A percentile compares a stretch with the other conserved stretches of the same genome.
Conservation (phyloP, 768 basidiomycete genomes). For the Lactarius hatsudake region DNA sequence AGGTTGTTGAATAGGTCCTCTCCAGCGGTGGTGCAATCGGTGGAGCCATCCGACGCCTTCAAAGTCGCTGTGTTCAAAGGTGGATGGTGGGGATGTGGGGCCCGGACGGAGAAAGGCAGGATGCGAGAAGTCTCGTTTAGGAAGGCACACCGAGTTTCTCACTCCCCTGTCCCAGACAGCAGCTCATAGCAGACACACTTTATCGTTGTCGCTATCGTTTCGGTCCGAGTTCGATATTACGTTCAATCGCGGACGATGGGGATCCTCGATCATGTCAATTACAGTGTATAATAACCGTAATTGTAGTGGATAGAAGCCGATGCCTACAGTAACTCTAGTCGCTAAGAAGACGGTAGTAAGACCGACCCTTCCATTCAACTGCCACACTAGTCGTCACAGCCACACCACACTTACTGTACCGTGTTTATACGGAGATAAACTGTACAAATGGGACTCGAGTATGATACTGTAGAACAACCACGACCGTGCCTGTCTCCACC, state of each 20-base stretch:
- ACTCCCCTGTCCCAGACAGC: too few species aligned
- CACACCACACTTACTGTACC: neutral
- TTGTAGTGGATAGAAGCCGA: neutral
- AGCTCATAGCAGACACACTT: neutral
- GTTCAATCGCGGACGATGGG: too few species aligned
- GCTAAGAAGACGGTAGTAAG: neutral
- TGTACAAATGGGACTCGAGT: neutral
- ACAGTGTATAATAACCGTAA: neutral
- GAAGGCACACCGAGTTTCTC: neutral
- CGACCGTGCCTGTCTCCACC: conserved; percentile 14
- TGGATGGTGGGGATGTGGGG: too few species aligned
- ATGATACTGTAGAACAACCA: neutral
- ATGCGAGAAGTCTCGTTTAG: neutral
- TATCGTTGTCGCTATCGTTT: neutral
- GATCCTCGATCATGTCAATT: too few species aligned
- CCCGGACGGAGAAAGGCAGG: neutral
- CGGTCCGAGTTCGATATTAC: neutral
- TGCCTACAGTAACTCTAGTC: neutral
- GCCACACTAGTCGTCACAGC: neutral
- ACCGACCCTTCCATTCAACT: neutral
- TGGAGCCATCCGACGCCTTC: neutral
- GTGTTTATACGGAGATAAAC: too few species aligned
- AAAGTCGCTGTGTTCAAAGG: neutral
- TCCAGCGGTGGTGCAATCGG: neutral
- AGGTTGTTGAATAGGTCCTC: conserved; percentile 1